phyloP scores from a whole-genome alignment of 345 rosid genomes.

The Sonneratia alba region DNA sequence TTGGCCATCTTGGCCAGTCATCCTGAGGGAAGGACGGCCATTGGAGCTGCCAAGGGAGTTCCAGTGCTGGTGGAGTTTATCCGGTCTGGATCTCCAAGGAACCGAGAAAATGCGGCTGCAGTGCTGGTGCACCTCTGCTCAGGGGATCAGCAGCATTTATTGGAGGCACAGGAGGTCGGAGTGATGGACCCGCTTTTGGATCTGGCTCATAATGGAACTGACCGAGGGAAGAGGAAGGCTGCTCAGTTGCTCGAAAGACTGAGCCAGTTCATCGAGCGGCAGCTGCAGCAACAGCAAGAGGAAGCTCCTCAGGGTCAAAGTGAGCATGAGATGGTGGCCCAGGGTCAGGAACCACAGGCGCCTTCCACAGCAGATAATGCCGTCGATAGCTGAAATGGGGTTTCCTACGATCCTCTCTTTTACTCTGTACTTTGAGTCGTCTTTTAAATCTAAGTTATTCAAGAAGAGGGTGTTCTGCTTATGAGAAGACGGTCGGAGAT shows the following conservation, averaged over 20 bases:
- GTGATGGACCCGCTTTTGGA: constrained; percentile 65
- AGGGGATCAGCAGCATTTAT: constrained; percentile 59
- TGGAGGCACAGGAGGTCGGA: constrained; percentile 73
- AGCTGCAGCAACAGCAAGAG: constrained; percentile 25
- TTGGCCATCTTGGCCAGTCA: constrained; percentile 74
- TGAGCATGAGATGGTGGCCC: not conserved
- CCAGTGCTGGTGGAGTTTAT: constrained; percentile 63
- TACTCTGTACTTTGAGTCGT: constrained; percentile 11
- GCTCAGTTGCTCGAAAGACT: constrained; percentile 77
- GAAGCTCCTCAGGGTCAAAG: not conserved
- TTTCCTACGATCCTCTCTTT: constrained; percentile 1
- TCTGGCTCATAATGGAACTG: constrained; percentile 81
- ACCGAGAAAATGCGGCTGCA: constrained; percentile 75
- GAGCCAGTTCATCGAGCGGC: constrained; percentile 59
- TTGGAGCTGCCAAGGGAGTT: constrained; percentile 65
- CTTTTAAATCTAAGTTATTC: constrained; percentile 5
- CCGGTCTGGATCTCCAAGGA: constrained; percentile 61
- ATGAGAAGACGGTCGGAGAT: constrained; percentile 42
- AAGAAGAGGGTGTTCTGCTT: constrained; percentile 14
- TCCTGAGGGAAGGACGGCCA: constrained; percentile 57
- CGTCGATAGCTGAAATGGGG: constrained; percentile 27
- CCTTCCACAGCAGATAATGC: constrained; percentile 15
- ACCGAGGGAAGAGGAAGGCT: constrained; percentile 93
- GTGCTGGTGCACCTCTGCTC: constrained; percentile 79
- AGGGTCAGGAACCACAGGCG: constrained; percentile 26